Base-by-base conservation (phyloP, 352 stramenopile genomes). In the Globisporangium canariense region DNA sequence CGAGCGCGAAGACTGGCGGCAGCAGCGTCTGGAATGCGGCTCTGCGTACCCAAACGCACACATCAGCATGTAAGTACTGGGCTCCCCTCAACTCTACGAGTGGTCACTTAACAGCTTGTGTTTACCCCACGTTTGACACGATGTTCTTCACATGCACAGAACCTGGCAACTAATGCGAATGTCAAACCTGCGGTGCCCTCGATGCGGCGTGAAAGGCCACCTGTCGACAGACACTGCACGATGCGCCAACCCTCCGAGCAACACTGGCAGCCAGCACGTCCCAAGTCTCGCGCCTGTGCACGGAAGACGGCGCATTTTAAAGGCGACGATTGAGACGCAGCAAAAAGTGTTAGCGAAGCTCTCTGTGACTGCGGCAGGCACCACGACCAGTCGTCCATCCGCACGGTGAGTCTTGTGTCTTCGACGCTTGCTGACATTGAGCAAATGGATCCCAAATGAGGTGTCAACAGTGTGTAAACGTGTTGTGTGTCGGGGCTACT, bases 111-210 rank as follows among this genome's bases (percentile, higher is more conserved):
- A 16, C 41, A 47, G 36, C 36, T 13, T 41, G 2, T n/a, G 16
- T 47, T 5, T 47, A 9, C 16, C 13, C 6, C 36, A 41, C 36
- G 9, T 3, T 41, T 41, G 36, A 22, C 41, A 47, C 41, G 41
- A 45, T 41, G 11, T 41, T 41, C 36, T 45, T 18, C 20, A 25
- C 30, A 60, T 14, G 36, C 30, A 4, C 45, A 92, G 83, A n/a
- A 90, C 83, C 5, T 90, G 77, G 73, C 76, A 89, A 40, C 66
- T 92, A 18, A 88, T 90, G 81, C 79, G 83, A 7, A 92, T 92
- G 79, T 88, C 81, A 9, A 86, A 84, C 55, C 28, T 89, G 34
- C 67, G 69, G 2, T 90, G 83, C 60, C 74, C 77, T 58, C 76
- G 79, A 56, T 90, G 83, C 50, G 83, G 81, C 13, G 67, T 74